Base-by-base conservation (phyloP, 345 rosid species). In the Citrus mangshanensis region DNA sequence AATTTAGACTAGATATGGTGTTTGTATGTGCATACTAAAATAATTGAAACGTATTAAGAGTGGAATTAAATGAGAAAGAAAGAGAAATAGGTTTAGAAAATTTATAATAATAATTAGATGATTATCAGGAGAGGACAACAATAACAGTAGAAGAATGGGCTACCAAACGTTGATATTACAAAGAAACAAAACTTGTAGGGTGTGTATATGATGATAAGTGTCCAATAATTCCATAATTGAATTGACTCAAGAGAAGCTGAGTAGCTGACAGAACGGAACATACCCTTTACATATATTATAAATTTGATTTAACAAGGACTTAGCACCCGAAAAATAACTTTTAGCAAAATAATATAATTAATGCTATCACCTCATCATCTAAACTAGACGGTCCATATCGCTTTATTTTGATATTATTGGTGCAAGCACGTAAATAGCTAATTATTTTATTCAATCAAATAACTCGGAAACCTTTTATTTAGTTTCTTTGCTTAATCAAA, bases 201-300 rank as follows among this genome's bases (percentile, higher is more conserved):
- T 54, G 62, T 54, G 22, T 3, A 46, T 13, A 13, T 46, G 51
- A 46, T 46, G 51, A 46, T 46, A 46, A 46, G 37, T 66, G 70
- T 40, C 82, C 86, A 58, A 70, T 56, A 71, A 77, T 75, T 62
- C 21, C 27, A 63, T 28, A 61, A 28, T 75, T 42, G 32, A 64
- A 46, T 34, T 38, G 13, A 25, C 27, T 30, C 58, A 40, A 42
- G 22, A 18, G 28, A 55, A 24, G 0, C 55, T 19, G 22, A 18
- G 28, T 37, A 24, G 0, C 55, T 19, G 34, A 78, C 77, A 75
- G 28, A 75, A 61, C 1, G 24, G 46, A 61, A 25, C 71, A 54
- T 61, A 62, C 55, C 58, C 67, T 56, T 49, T 22, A 34, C 22
- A 18, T 42, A 19, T 4, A 9, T 14, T 62, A 13, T 14, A 28